Conservation (phyloP, 768 basidiomycete species). For the Tephrocybe sp. region DNA sequence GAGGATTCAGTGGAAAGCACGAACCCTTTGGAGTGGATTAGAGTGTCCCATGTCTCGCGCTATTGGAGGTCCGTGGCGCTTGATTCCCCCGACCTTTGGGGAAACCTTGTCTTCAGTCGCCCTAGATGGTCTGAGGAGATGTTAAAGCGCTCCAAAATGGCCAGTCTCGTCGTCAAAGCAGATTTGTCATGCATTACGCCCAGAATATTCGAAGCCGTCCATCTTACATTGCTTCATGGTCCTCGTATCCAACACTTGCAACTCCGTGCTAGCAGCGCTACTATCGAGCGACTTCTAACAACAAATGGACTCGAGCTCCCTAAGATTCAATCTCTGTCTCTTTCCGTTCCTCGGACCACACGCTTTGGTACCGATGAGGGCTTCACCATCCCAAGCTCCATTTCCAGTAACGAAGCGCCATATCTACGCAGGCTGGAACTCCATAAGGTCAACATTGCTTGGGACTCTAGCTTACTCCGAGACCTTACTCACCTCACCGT, state of each 20-base stretch:
- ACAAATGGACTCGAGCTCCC: conserved; percentile 25
- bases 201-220: conserved; percentile 25
- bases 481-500: conserved; percentile 37
- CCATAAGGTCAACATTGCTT: conserved; percentile 29
- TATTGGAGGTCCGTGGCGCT: conserved; percentile 46
- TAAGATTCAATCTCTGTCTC: conserved; percentile 29
- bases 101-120: conserved; percentile 29
- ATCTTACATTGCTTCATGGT: conserved; percentile 28
- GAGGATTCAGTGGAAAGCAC: conserved; percentile 8
- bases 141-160: conserved; percentile 42
- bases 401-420: conserved; percentile 31
- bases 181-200: conserved; percentile 24
- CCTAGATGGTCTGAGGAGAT: conserved; percentile 40
- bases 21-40: conserved; percentile 30
- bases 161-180: conserved; percentile 29
- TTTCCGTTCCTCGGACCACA: conserved; percentile 19
- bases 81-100: conserved; percentile 40
- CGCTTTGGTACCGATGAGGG: conserved; percentile 17
- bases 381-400: conserved; percentile 22
- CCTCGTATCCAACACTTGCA: conserved; percentile 32
- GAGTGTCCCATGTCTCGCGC: conserved; percentile 36
- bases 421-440: conserved; percentile 35
- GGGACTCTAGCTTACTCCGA: conserved; percentile 33
- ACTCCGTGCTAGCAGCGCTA: conserved; percentile 23
- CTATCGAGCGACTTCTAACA: conserved; percentile 25